Base-by-base conservation (phyloP, 2,329 filamentous ascomycete genomes). In the Tolypocladium ovalisporum region DNA sequence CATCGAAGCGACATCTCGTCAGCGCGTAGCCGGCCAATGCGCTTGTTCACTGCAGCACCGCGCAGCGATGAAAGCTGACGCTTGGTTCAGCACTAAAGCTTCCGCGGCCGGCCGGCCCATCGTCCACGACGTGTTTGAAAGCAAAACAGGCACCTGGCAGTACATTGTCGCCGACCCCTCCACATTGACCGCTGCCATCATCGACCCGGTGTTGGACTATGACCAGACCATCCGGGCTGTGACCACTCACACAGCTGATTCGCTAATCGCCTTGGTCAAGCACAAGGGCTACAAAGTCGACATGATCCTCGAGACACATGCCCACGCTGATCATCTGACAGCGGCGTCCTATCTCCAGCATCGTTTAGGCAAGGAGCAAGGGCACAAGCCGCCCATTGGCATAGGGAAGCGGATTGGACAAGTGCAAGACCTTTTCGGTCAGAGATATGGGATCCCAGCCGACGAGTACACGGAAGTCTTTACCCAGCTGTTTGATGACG, bases 141-240 rank as follows among this genome's bases (percentile, higher is more conserved):
- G 65, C 1, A 56, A 62, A 8, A 76, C 83, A 0, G 73, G 72
- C 12, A 83, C 81, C 13, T 85, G 79, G 78, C 83, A 86, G 64
- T 85, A 84, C 60, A 62, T 86, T 0, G 76, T 87, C 1, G 79
- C 75, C 0, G 82, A 86, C 59, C 76, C 80, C 0, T 58, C 64
- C 0, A 82, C 79, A 0, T 65, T 62, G 1, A 64, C 63, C 0
- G 79, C 82, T 1, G 78, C 75, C 57, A 80, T 87, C 55, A 85
- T 87, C 62, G 84, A 87, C 62, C 73, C 84, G 0, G 84, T 87
- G 0, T 65, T 87, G 3, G 77, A 86, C 65, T 85, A 77, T 59
- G 76, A 84, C 52, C 72, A 74, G 0, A 55, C 62, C 24, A 72
- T 62, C 1, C 64, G 67, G 44, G 59, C 61, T 2, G 73, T 86